Conservation (phyloP, 1,284 basidiomycete genomes). For the Ganoderma meredithae region DNA sequence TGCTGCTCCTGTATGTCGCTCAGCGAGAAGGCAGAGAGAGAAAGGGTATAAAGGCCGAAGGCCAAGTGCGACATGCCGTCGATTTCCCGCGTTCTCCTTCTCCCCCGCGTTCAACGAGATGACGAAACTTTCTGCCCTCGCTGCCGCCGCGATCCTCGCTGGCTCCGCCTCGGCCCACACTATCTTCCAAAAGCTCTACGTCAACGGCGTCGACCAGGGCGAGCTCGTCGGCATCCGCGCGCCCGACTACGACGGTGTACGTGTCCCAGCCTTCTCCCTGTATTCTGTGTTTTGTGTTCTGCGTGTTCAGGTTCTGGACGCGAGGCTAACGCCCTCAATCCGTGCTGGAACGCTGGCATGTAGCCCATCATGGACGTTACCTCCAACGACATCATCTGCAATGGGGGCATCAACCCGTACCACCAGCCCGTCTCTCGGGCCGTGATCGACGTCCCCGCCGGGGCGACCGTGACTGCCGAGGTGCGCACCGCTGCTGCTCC, state of each 20-base stretch:
- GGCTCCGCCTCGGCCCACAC: conserved; percentile 43
- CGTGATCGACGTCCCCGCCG: conserved; percentile 61
- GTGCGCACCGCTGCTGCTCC: conserved; percentile 1
- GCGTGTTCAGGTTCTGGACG: neutral
- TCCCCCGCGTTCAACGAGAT: neutral
- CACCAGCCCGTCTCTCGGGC: conserved; percentile 57
- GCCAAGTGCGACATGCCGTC: neutral
- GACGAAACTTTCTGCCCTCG: conserved; percentile 20
- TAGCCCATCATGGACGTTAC: conserved; percentile 63
- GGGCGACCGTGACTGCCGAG: conserved; percentile 57
- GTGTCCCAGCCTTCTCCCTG: neutral
- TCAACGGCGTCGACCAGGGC: conserved; percentile 50
- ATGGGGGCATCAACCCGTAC: conserved; percentile 67
- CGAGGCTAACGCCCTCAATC: too few relatives aligned
- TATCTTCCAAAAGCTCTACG: conserved; percentile 46
- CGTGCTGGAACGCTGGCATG: too few relatives aligned
- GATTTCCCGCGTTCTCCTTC: neutral
- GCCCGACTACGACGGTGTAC: conserved; percentile 42
- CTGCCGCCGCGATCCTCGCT: conserved; percentile 38
- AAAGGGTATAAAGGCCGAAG: neutral
- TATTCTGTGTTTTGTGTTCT: neutral
- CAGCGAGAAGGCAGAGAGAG: neutral
- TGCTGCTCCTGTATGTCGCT: neutral
- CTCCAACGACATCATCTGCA: conserved; percentile 65
- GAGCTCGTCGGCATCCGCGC: conserved; percentile 47